phyloP scores from a whole-genome alignment of 2,329 filamentous ascomycete species.

The Neonectria hederae region DNA sequence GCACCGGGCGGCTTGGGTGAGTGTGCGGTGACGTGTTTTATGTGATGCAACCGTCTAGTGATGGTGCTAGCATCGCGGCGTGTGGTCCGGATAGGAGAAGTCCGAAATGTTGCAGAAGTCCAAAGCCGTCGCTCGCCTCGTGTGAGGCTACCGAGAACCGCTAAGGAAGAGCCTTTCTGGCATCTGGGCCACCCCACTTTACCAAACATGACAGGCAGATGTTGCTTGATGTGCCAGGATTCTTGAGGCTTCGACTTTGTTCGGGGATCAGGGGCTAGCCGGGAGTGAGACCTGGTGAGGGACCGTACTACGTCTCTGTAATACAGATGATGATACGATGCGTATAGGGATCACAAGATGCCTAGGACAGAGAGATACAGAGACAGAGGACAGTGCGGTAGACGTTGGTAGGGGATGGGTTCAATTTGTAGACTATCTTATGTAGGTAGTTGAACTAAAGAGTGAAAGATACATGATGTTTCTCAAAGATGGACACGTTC shows the following conservation, averaged over 20 bases:
- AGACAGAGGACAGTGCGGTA: no score
- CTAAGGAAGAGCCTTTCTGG: background rate
- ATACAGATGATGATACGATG: background rate
- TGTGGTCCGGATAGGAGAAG: background rate
- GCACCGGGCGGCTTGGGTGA: background rate
- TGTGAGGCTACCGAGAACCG: background rate
- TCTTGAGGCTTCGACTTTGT: background rate
- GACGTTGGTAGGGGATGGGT: background rate
- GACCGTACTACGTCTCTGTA: conserved; percentile 1
- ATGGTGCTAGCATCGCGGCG: background rate
- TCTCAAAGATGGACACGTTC: background rate
- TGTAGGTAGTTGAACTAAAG: conserved; percentile 1
- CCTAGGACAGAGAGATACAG: background rate
- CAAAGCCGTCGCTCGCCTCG: background rate
- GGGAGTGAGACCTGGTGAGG: background rate
- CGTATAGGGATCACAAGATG: background rate
- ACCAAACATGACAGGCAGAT: background rate
- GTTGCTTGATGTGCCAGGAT: background rate
- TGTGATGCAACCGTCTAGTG: conserved; percentile 4
- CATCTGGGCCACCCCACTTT: background rate
- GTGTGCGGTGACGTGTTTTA: conserved; percentile 1
- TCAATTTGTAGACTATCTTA: background rate
- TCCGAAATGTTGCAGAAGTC: background rate
- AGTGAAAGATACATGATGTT: background rate
- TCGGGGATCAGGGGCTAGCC: background rate